Percentiles rank a stretch among this genome's conserved stretches.
Conservation (phyloP, 768 basidiomycete genomes). For the Guyanaporus albipodus region DNA sequence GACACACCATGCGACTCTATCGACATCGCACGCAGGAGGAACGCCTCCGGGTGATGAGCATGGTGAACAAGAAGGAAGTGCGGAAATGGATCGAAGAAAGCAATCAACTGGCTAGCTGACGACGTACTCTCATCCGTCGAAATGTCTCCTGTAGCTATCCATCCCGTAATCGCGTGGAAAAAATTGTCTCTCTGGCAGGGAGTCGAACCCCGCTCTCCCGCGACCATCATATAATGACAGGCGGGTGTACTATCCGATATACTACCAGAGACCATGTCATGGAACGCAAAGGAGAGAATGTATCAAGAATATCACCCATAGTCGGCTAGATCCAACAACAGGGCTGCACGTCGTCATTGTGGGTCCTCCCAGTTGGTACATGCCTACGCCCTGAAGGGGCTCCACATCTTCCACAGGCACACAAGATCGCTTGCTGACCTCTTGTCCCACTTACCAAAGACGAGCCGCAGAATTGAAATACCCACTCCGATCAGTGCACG, state of each 20-base stretch:
- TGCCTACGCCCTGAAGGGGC: too few species aligned
- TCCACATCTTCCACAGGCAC: too few species aligned
- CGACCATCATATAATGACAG: too few species aligned
- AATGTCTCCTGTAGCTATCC: not conserved
- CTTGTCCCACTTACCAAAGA: too few species aligned
- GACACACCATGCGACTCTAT: slow-evolving; percentile 82
- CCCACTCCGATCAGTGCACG: too few species aligned
- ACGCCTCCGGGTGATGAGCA: slow-evolving; percentile 45
- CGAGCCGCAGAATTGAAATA: too few species aligned
- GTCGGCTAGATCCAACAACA: too few species aligned
- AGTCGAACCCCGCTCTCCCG: slow-evolving; percentile 44
- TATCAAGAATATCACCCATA: not conserved
- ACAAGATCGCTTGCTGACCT: too few species aligned
- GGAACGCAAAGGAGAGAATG: rapidly evolving
- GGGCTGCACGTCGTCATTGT: too few species aligned
- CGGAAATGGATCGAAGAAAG: slow-evolving; percentile 76
- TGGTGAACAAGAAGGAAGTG: slow-evolving; percentile 76
- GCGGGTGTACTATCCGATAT: slow-evolving; percentile 52
- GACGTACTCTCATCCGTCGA: not conserved
- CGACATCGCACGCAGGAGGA: slow-evolving; percentile 44
- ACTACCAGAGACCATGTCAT: slow-evolving; percentile 38
- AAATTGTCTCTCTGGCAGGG: slow-evolving; percentile 39
- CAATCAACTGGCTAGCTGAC: slow-evolving; percentile 5
- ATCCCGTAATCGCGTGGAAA: not conserved
- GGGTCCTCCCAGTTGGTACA: too few species aligned